phyloP scores from a whole-genome alignment of 2,329 filamentous ascomycete genomes.

The Rhytidhysteron rufulum region DNA sequence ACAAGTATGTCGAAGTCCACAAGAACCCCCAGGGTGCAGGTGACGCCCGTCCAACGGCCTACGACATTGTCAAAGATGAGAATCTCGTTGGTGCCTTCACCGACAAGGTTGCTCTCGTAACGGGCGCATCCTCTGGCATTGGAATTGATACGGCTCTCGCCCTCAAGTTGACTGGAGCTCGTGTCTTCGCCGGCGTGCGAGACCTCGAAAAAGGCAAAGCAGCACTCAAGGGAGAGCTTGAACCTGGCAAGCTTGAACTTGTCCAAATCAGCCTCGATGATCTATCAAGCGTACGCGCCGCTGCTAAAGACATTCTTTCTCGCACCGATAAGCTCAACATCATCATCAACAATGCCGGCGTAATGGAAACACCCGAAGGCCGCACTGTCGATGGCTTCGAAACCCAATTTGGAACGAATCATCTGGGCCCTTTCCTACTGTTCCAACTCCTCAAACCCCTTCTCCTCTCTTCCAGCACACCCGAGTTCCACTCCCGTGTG shows the following conservation, averaged over 20 bases:
- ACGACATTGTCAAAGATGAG: constrained; percentile 39
- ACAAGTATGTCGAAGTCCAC: constrained; percentile 14
- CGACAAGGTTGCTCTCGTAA: constrained; percentile 18
- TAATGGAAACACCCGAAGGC: constrained; percentile 21
- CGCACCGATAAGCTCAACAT: constrained; percentile 10
- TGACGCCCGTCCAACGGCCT: constrained; percentile 39
- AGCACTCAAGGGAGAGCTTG: constrained; percentile 9
- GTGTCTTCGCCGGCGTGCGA: constrained; percentile 41
- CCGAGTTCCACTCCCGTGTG: constrained; percentile 44
- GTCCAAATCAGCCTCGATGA: constrained; percentile 7
- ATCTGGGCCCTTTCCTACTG: constrained; percentile 53
- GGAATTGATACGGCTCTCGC: constrained; percentile 31
- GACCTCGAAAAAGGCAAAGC: constrained; percentile 22
- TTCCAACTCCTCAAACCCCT: constrained; percentile 47
- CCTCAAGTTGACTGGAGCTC: constrained; percentile 44
- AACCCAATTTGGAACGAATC: constrained; percentile 51
- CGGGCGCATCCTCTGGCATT: constrained; percentile 21
- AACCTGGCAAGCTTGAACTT: constrained; percentile 3
- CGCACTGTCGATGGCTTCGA: constrained; percentile 40
- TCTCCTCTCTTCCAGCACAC: constrained; percentile 38
- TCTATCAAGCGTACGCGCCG: constrained; percentile 7
- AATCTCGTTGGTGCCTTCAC: constrained; percentile 22
- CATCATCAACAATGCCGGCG: constrained; percentile 17
- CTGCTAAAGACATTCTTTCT: constrained; percentile 8
- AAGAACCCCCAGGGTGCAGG: constrained; percentile 28